Evolutionary conservation across 148 eudicot species (phyloP), one percentile per base, ranked within the genome.

Genomic region (Spergularia marina): DNA sequence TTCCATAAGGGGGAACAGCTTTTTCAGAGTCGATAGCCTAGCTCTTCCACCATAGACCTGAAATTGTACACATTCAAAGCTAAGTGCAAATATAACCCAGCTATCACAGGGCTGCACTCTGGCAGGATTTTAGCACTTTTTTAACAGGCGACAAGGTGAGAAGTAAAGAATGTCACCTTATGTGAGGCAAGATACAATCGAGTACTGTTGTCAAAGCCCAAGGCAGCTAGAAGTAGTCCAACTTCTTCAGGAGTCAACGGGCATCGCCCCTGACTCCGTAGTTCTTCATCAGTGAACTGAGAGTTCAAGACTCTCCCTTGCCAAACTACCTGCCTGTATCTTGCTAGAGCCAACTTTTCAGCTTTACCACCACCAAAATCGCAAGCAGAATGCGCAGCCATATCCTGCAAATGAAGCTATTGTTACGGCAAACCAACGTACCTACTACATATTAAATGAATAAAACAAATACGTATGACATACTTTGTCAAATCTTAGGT

Each of bases 311-410:
- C 97, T 73, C 99, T 83, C 80, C 99, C 99, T 78, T 91, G 96
- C 99, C 99, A 95, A 47, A 95, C 83, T 69, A 58, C 86, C 83
- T 95, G 96, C 61, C 99, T 86, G 72, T 90, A 95, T 75, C 87
- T 92, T 57, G 99, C 97, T 66, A 95, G 83, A 71, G 99, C 96
- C 75, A 90, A 58, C 65, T 90, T 92, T 80, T 95, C 99, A 74
- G 96, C 92, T 84, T 89, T 92, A 58, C 99, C 97, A 0, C 99
- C 97, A 70, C 97, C 99, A 83, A 95, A 95, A 76, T 95, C 97
- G 62, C 99, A 95, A 67, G 99, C 99, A 70, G 99, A 95, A 86
- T 95, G 99, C 44, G 99, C 97, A 77, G 99, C 99, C 99, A 95
- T 95, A 82, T 95, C 99, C 99, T 95, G 82, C 75, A 75, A 58